Conservation (phyloP, 2,329 filamentous ascomycete genomes). For the Fusarium sp. region DNA sequence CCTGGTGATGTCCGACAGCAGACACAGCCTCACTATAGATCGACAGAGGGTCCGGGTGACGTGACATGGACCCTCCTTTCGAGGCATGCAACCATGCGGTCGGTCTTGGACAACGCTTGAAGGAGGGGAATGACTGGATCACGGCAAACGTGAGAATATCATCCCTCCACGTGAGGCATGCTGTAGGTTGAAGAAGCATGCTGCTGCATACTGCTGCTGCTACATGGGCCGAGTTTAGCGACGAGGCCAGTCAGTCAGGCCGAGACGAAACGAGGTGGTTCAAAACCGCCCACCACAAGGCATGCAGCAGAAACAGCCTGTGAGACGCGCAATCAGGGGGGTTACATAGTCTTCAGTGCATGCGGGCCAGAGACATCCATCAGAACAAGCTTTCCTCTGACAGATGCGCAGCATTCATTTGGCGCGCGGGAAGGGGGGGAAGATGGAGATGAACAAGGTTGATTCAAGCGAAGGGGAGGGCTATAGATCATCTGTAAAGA, state of each 20-base stretch:
- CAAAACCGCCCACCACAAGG: conserved; percentile 1
- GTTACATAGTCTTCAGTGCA: not conserved
- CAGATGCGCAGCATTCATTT: conserved; percentile 16
- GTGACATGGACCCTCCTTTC: conserved; percentile 24
- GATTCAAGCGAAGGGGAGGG: conserved; percentile 3
- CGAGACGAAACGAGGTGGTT: not conserved
- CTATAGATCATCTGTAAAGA: conserved; percentile 30
- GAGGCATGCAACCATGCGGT: conserved; percentile 2
- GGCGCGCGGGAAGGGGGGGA: not conserved
- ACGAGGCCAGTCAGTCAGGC: not conserved
- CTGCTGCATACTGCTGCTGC: not conserved
- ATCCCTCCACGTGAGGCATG: not conserved
- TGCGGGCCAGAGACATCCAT: conserved; percentile 5
- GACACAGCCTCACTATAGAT: conserved; percentile 33
- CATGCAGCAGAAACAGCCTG: not conserved
- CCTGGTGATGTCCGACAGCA: not conserved
- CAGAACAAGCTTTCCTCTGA: conserved; percentile 18
- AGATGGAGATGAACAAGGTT: conserved; percentile 7
- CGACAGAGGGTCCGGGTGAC: conserved; percentile 32
- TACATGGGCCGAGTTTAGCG: conserved; percentile 16
- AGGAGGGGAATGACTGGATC: conserved; percentile 4
- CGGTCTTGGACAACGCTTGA: not conserved
- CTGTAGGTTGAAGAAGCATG: not conserved
- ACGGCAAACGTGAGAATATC: not conserved
- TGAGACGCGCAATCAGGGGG: conserved; percentile 7